Evolutionary conservation across 306 rosid species (phyloP), one percentile per base, ranked within the genome.

Genomic region (Begonia peltatifolia): DNA sequence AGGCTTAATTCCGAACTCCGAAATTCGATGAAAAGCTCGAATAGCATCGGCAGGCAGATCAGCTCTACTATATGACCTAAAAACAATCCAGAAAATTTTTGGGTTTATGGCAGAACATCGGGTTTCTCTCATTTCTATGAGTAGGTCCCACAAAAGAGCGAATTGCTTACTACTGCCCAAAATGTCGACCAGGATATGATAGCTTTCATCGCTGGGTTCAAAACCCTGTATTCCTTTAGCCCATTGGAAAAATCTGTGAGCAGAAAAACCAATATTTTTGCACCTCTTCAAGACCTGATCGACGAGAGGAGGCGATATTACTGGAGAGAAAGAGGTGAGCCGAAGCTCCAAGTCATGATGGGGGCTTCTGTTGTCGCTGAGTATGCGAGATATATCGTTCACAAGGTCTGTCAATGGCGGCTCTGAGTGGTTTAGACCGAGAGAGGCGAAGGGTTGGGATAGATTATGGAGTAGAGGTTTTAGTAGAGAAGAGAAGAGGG

Each of bases 181-280:
- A 23, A 89, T 77, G 41, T 78, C 85, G 54, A 85, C 77, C 70
- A 85, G 72, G 73, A 89, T 78, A 60, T 52, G 83, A 63, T 76
- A 69, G 79, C 87, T 85, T 50, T 76, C 71, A 25, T 6, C 64
- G 41, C 79, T 85, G 23, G 78, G 97, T 46, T 72, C 72, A 52
- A 89, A 89, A 48, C 71, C 81, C 10, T 95, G 83, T 58, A 82
- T 57, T 10, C 67, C 72, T 65, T 72, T 74, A 62, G 97, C 83
- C 97, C 95, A 89, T 55, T 84, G 76, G 50, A 89, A 89, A 83
- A 89, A 89, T 46, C 97, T 74, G 69, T 89, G 95, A 25, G 95
- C 81, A 9, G 95, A 68, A 58, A 80, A 74, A 38, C 83, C 83
- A 44, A 85, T 93, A 61, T 82, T 76, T 14, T 71, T 82, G 67